Evolutionary conservation across 2,329 filamentous ascomycete genomes (phyloP).

Genomic region (Arachnopeziza araneosa): DNA sequence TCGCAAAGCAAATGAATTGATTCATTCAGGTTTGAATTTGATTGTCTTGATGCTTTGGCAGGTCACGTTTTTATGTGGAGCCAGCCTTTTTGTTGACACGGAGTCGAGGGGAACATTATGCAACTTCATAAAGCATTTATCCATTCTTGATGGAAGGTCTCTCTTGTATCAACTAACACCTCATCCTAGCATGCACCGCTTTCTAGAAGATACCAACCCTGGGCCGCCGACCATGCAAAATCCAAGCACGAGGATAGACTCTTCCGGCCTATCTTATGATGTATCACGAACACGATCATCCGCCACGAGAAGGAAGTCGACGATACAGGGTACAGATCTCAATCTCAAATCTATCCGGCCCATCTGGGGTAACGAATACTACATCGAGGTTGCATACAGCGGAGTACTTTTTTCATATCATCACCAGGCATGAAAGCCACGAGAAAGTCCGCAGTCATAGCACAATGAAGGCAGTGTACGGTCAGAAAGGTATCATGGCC

Average conservation of each 20-base stretch:
- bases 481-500: too few species aligned
- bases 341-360: too few species aligned
- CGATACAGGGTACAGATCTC: too few species aligned
- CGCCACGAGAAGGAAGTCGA: too few species aligned
- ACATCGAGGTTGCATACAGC: too few species aligned
- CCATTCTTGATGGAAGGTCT: neutral
- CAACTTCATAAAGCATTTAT: neutral
- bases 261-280: neutral
- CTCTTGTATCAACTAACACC: neutral
- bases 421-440: too few species aligned
- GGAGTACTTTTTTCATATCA: too few species aligned
- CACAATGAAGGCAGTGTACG: too few species aligned
- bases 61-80: constrained; percentile 9
- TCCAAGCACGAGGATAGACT: neutral
- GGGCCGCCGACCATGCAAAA: neutral
- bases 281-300: neutral
- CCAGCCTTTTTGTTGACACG: neutral
- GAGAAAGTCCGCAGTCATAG: too few species aligned
- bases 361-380: too few species aligned
- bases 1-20: neutral
- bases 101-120: neutral
- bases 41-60: neutral
- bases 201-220: neutral
- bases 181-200: neutral
- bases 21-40: neutral